Conservation (phyloP, 2,329 filamentous ascomycete genomes). For the Colletotrichum agaves region DNA sequence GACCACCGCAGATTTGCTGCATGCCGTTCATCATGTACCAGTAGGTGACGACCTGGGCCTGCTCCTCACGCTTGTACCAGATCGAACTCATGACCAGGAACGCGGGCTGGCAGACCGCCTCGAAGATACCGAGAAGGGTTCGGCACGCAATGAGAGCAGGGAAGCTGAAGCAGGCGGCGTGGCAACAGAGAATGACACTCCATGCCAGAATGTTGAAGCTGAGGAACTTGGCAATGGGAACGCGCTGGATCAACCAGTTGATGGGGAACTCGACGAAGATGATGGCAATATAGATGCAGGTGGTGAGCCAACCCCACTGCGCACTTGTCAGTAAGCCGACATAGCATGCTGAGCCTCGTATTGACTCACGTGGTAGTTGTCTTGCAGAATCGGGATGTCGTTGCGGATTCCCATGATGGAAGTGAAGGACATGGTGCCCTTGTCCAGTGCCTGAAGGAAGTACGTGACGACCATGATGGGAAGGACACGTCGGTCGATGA, state of each 20-base stretch:
- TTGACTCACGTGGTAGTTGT: conserved; percentile 10
- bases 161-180: conserved; percentile 44
- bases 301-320: conserved; percentile 49
- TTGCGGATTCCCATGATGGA: conserved; percentile 42
- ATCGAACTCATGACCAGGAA: conserved; percentile 53
- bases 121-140: conserved; percentile 56
- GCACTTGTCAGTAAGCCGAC: conserved; percentile 44
- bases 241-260: conserved; percentile 51
- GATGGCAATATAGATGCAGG: conserved; percentile 52
- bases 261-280: conserved; percentile 54
- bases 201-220: conserved; percentile 53
- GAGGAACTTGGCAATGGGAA: conserved; percentile 51
- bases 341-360: conserved; percentile 34
- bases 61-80: conserved; percentile 52
- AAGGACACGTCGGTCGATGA: conserved; percentile 59
- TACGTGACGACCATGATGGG: conserved; percentile 64
- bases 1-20: conserved; percentile 51
- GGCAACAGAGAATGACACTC: conserved; percentile 44
- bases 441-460: conserved; percentile 52
- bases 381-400: conserved; percentile 29
- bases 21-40: conserved; percentile 50
- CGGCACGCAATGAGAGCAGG: conserved; percentile 52
- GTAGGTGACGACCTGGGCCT: conserved; percentile 37
- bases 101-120: conserved; percentile 56
- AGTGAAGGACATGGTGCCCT: conserved; percentile 43